A percentile compares a stretch with the other conserved stretches of the same genome.
Conservation (phyloP, 768 basidiomycete genomes). For the Hortiboletus campestris region DNA sequence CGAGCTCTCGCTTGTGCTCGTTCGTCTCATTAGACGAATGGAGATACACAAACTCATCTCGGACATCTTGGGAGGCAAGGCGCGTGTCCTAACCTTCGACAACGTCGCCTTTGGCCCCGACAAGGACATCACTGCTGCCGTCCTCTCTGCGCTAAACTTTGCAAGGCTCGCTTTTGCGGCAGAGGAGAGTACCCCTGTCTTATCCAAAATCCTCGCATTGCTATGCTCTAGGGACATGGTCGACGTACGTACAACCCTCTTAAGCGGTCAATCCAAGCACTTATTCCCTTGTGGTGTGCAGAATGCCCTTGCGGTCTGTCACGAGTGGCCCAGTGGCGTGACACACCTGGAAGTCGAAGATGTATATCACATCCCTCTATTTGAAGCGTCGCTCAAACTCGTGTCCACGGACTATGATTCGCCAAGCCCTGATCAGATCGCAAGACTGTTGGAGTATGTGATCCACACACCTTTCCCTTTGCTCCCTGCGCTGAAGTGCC, state of each 20-base stretch:
- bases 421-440: conserved; percentile 36
- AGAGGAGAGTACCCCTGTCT: background rate
- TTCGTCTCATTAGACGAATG: conserved; percentile 2
- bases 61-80: conserved; percentile 27
- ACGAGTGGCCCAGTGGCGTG: conserved; percentile 41
- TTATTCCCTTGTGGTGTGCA: conserved; percentile 20
- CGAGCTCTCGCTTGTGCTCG: background rate
- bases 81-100: conserved; percentile 39
- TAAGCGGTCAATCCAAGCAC: too few species aligned
- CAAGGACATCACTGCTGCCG: conserved; percentile 41
- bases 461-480: background rate
- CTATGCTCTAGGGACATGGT: conserved; percentile 16
- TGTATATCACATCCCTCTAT: conserved; percentile 45
- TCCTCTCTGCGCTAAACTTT: conserved; percentile 60
- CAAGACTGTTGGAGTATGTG: conserved; percentile 20
- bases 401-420: conserved; percentile 35
- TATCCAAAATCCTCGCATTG: conserved; percentile 10
- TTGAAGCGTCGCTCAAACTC: conserved; percentile 39
- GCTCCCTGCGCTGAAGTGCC: background rate
- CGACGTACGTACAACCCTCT: conserved; percentile 11
- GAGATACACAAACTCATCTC: conserved; percentile 12
- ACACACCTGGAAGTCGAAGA: conserved; percentile 51
- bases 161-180: conserved; percentile 43
- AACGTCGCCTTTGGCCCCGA: conserved; percentile 40
- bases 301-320: conserved; percentile 52